phyloP scores from a whole-genome alignment of 768 basidiomycete genomes.

The Solioccasus polychromus region DNA sequence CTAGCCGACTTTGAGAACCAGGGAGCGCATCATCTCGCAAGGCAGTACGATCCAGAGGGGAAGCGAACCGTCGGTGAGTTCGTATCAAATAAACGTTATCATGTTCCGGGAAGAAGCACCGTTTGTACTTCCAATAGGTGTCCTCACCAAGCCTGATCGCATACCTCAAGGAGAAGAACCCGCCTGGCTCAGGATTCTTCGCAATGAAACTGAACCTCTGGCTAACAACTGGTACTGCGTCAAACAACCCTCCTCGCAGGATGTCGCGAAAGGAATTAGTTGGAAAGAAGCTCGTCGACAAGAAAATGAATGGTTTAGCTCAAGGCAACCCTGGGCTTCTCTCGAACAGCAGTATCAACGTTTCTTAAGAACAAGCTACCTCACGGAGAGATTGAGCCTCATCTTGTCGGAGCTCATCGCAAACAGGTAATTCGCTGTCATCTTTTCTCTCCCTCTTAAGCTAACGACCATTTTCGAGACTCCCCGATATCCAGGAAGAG shows the following conservation, averaged over 20 bases:
- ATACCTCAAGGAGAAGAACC: constrained; percentile 31
- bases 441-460: not conserved
- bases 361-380: constrained; percentile 53
- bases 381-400: constrained; percentile 55
- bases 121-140: constrained; percentile 4
- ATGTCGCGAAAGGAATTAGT: constrained; percentile 26
- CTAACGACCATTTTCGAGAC: constrained; percentile 34
- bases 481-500: constrained; percentile 62
- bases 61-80: constrained; percentile 65
- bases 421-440: constrained; percentile 45
- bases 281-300: constrained; percentile 58
- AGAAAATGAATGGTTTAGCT: constrained; percentile 59
- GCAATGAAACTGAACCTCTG: constrained; percentile 43
- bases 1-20: constrained; percentile 83
- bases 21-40: constrained; percentile 65
- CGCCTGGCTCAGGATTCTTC: constrained; percentile 54
- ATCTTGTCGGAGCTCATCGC: constrained; percentile 63
- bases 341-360: constrained; percentile 49
- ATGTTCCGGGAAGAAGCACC: constrained; percentile 13
- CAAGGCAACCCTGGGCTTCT: constrained; percentile 50
- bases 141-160: constrained; percentile 69
- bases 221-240: constrained; percentile 37
- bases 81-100: constrained; percentile 48
- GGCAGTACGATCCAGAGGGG: constrained; percentile 56
- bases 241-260: constrained; percentile 37